Conservation (phyloP, 352 stramenopile genomes). For the Pythium phragmitis region DNA sequence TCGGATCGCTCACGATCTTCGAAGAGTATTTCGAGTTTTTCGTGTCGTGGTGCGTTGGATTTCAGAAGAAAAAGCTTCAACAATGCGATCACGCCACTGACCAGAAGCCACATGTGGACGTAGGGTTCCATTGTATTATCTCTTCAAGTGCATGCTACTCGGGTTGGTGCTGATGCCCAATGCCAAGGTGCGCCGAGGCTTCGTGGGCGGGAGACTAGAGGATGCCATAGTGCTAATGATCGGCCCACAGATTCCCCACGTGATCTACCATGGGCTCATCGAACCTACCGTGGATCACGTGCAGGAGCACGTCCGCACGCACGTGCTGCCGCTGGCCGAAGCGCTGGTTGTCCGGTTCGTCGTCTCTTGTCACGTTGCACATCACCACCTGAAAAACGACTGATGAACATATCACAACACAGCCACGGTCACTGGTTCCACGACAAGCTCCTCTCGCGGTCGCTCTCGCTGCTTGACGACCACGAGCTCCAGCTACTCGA, state of each 20-base stretch:
- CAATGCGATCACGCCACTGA: too few relatives aligned
- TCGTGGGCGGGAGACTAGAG: not conserved
- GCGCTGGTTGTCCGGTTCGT: slow-evolving; percentile 50
- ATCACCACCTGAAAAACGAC: too few relatives aligned
- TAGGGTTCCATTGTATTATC: slow-evolving; percentile 74
- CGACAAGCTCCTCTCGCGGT: slow-evolving; percentile 51
- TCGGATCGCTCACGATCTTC: slow-evolving; percentile 51
- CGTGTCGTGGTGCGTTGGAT: slow-evolving; percentile 48
- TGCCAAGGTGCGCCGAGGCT: slow-evolving; percentile 38
- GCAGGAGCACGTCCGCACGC: slow-evolving; percentile 44
- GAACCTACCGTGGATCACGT: slow-evolving; percentile 37
- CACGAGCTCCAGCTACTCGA: slow-evolving; percentile 47
- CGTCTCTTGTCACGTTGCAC: too few relatives aligned
- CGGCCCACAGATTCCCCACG: slow-evolving; percentile 43
- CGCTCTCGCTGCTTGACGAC: slow-evolving; percentile 45
- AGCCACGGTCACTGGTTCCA: slow-evolving; percentile 72
- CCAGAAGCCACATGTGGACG: too few relatives aligned
- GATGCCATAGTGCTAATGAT: not conserved
- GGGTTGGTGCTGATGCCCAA: slow-evolving; percentile 56
- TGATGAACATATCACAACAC: not conserved
- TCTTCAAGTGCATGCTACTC: slow-evolving; percentile 68
- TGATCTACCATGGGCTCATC: slow-evolving; percentile 68
- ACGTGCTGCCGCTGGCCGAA: slow-evolving; percentile 55
- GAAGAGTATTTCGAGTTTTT: slow-evolving; percentile 72
- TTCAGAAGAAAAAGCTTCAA: too few relatives aligned